Conservation (phyloP, 805 yeast species). For the Wickerhamomyces rabaulensis region DNA sequence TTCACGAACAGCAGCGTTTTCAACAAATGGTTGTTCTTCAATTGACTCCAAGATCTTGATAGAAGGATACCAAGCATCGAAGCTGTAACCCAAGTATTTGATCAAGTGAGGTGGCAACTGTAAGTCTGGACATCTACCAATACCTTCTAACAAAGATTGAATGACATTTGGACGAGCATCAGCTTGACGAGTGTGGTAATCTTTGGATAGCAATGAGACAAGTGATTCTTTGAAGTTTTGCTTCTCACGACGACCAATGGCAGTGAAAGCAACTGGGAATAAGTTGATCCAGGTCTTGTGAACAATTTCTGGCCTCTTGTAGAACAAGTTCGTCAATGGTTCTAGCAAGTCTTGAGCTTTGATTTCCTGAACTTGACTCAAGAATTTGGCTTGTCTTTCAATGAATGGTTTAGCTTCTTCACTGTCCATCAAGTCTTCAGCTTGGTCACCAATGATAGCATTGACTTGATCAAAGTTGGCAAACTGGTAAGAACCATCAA, state of each 20-base stretch:
- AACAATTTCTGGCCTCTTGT: slow-evolving; percentile 73
- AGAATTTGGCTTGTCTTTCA: slow-evolving; percentile 29
- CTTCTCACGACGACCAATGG: slow-evolving; percentile 74
- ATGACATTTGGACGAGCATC: slow-evolving; percentile 84
- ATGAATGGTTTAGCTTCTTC: slow-evolving; percentile 15
- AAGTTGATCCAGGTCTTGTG: slow-evolving; percentile 78
- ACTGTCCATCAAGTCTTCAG: slow-evolving; percentile 20
- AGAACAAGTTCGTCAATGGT: slow-evolving; percentile 77
- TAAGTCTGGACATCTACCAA: slow-evolving; percentile 63
- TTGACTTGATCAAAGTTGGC: slow-evolving; percentile 45
- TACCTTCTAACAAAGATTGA: slow-evolving; percentile 76
- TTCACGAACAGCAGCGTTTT: slow-evolving; percentile 71
- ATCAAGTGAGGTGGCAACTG: slow-evolving; percentile 93
- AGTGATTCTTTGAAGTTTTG: slow-evolving; percentile 80
- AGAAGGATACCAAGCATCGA: slow-evolving; percentile 88
- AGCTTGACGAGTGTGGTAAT: slow-evolving; percentile 87
- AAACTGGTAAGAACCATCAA: slow-evolving; percentile 47
- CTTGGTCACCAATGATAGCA: slow-evolving; percentile 18
- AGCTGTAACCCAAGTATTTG: slow-evolving; percentile 81
- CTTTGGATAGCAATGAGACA: slow-evolving; percentile 77
- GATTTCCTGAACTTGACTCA: slow-evolving; percentile 26
- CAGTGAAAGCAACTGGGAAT: slow-evolving; percentile 74
- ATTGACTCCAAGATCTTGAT: slow-evolving; percentile 78
- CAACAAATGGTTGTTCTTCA: slow-evolving; percentile 50
- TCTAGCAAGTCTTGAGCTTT: slow-evolving; percentile 55